Evolutionary conservation across 2,329 filamentous ascomycete genomes (phyloP), one percentile per base, ranked within the genome.

Genomic region (Talaromyces sp.): DNA sequence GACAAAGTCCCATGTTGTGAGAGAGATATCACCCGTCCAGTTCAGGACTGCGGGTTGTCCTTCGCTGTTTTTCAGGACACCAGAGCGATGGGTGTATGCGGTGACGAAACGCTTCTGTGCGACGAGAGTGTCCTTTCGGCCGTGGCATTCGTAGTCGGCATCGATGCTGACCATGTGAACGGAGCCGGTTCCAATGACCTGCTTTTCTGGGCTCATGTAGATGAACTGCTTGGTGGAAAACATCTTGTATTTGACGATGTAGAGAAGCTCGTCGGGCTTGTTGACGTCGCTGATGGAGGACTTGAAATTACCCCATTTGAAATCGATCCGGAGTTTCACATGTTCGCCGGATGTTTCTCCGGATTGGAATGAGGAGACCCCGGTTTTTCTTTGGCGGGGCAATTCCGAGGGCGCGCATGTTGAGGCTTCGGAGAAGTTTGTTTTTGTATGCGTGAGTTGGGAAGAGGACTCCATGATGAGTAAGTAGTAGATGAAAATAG

Each of bases 1-100:
- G 39, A 70, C 43, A 54, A 69, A 70, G 49, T 70, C 65, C 66
- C 67, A 70, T 5, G 42, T 63, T 49, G 63, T 68, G 36, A 67
- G 62, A 10, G 58, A 55, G 8, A 48, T 55, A 24, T 60, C 54
- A 24, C 64, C 64, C 10, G 58, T 62, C 68, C 68, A 70, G 20
- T 55, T 67, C 62, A 70, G 55, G 32, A 62, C 60, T 10, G 59
- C 54, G 0, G 65, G 63, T 1, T 51, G 44, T 17, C 54, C 57
- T 11, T 55, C 27, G 19, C 17, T 55, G 13, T 52, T 54, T 8
- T 67, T 62, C 19, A 58, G 60, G 11, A 61, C 55, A 22, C 55
- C 40, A 1, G 68, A 71, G 16, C 57, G 60, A 51, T 70, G 58
- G n/a, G 63, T 65, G 49, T 70, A 70, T 9, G 49, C 41, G 1